Conservation (phyloP, 495 filamentous ascomycete genomes). For the Ramalina peruviana region DNA sequence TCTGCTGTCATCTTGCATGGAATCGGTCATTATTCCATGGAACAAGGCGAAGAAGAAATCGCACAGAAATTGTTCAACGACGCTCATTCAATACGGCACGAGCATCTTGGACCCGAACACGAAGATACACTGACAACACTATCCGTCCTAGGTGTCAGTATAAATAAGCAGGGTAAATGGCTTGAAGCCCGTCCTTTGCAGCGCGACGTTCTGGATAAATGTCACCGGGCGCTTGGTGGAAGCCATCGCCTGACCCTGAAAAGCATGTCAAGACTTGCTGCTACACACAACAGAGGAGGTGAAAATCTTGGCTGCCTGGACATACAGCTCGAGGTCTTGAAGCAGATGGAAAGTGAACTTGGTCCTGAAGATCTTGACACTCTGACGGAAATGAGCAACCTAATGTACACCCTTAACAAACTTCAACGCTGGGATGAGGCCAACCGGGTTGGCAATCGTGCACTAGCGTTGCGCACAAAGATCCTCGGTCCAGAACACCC, state of each 20-base stretch:
- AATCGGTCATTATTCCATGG: slow-evolving; percentile 6
- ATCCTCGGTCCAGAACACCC: slow-evolving; percentile 19
- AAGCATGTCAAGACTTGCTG: slow-evolving; percentile 9
- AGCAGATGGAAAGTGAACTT: slow-evolving; percentile 2
- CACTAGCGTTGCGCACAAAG: slow-evolving; percentile 7
- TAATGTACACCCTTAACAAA: slow-evolving; percentile 1
- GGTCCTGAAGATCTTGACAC: slow-evolving; percentile 6
- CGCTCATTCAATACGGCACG: slow-evolving; percentile 3
- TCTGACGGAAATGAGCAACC: slow-evolving; percentile 2
- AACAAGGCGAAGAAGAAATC: slow-evolving; percentile 5
- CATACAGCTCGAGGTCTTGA: slow-evolving; percentile 2
- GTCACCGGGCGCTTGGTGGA: slow-evolving; percentile 4
- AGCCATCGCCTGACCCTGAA: slow-evolving; percentile 6
- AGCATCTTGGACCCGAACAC: slow-evolving; percentile 8
- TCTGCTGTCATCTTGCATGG: slow-evolving; percentile 9
- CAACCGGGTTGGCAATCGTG: slow-evolving; percentile 8
- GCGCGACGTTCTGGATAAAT: neutral
- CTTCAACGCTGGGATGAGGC: slow-evolving; percentile 13
- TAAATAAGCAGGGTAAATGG: neutral
- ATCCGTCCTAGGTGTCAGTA: slow-evolving; percentile 2
- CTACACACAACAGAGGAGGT: neutral
- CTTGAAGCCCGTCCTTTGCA: slow-evolving; percentile 2
- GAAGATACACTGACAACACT: slow-evolving; percentile 5
- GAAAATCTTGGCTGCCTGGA: slow-evolving; percentile 2
- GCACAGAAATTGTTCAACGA: slow-evolving; percentile 1